Base-by-base conservation (phyloP, 306 rosid species). In the Fragaria nilgerrensis region DNA sequence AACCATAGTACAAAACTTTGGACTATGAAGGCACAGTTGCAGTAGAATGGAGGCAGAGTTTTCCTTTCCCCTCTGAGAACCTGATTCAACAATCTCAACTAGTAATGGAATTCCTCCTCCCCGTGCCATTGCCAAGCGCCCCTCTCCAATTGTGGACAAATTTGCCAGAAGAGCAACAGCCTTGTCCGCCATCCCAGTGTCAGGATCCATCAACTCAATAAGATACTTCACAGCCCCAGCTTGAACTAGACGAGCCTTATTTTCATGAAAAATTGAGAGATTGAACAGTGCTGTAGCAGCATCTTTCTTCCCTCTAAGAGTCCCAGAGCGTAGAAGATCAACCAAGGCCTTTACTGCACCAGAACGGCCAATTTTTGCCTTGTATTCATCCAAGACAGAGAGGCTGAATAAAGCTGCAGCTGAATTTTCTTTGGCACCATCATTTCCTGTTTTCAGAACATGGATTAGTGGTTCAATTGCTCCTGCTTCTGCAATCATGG, bases 281-380 rank as follows among this genome's bases (percentile, higher is more conserved):
- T 92, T 92, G 84, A 84, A 95, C 81, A 95, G 82, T 72, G 98
- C 98, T 34, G 98, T 90, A n/a, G 93, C 91, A 58, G 97, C 96
- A 82, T 95, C 98, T 80, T 95, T 95, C 86, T 92, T 92, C 74
- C 98, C 98, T 77, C 97, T 83, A 56, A 92, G 87, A 78, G 95
- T 92, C 55, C 97, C 96, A 2, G 85, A 89, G 78, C 84, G 81
- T 75, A 95, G 89, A 90, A 95, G 97, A 73, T 89, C 88, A 79
- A 95, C 97, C 87, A 95, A 86, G 43, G 89, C 92, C 83, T 87
- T 95, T 53, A 92, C 86, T 22, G 97, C 98, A 76, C 93, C 95
- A 15, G 97, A 88, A 48, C 96, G 96, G 17, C 98, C 98, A 20
- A 95, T 92, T 86, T 85, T 92, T 1, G 77, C 91, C 88, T 95